Conservation (phyloP, 768 basidiomycete species). For the Hericium erinaceus region DNA sequence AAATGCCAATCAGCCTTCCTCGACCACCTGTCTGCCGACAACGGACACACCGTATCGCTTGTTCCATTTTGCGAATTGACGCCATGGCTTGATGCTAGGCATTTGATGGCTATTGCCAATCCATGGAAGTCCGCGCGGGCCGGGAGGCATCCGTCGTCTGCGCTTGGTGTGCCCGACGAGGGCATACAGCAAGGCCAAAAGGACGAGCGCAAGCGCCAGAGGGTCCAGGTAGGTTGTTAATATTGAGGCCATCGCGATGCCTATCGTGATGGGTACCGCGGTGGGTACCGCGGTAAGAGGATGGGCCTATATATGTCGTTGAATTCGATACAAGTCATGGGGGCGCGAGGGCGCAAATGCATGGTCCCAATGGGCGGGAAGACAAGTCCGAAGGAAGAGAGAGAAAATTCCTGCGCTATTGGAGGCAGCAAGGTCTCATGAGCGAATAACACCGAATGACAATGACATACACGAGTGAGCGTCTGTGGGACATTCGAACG, state of each 20-base stretch:
- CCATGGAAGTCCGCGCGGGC: constrained; percentile 33
- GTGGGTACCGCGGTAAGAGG: neutral
- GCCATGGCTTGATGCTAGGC: constrained; percentile 37
- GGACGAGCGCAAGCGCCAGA: neutral
- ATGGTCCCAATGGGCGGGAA: too few species aligned
- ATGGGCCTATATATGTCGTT: neutral
- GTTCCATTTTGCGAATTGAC: constrained; percentile 39
- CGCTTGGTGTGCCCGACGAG: neutral
- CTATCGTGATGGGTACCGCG: neutral
- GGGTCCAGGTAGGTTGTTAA: neutral
- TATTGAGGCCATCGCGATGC: neutral
- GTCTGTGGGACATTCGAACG: too few species aligned
- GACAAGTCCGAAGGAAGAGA: too few species aligned
- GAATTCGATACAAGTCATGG: too few species aligned
- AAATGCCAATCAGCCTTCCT: neutral
- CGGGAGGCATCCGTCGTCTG: constrained; percentile 31
- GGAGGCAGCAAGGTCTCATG: too few species aligned
- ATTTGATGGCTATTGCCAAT: constrained; percentile 39
- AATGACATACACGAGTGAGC: too few species aligned
- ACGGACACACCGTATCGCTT: constrained; percentile 30
- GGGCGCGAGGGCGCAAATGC: too few species aligned
- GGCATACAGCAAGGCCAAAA: neutral
- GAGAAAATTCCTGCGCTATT: too few species aligned
- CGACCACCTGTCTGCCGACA: neutral
- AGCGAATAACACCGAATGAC: too few species aligned